Base-by-base conservation (phyloP, 75 land plant genomes). In the Pinus taeda region DNA sequence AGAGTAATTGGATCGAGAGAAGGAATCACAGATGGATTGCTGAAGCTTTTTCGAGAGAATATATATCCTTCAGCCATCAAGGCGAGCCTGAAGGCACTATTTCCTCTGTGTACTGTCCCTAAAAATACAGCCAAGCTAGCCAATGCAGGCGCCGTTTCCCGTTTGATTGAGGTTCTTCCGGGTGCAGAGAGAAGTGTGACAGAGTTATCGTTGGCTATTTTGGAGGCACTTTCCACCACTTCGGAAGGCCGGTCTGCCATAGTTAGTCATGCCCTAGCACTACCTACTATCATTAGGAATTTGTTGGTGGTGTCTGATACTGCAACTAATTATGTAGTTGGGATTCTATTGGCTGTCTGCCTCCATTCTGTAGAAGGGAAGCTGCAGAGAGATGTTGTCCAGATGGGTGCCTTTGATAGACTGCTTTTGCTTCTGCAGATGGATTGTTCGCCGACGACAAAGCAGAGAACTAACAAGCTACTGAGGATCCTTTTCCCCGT, bases 391-490 rank as follows among this genome's bases (percentile, higher is more conserved):
- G 86, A 84, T 73, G 82, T 84, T 84, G 24, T 84, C 73, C 60
- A 73, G 59, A 85, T 85, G 55, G 85, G 88, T 1, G 78, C 81
- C 8, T 84, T 88, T 7, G 36, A 76, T n/a, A 83, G 83, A 72
- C 80, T 90, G 24, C 78, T 87, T 53, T 56, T 86, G 81, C 78
- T 90, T 36, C 74, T 90, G 17, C 93, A 90, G 45, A 71, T 80
- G 59, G 88, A 90, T 11, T 78, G 83, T 70, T 37, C 67, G 7
- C 22, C 45, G 4, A 57, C 75, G 71, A 82, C 86, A 60, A 83
- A 86, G 81, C 76, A 84, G 9, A 83, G 76, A 61, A 84, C 82
- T 6, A 82, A 71, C 57, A 83, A 84, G 81, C 75, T 90, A 18
- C 80, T 90, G 55, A 90, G 78, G 39, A 30, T 76, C 29, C 82